Evolutionary conservation across 495 filamentous ascomycete genomes (phyloP).

Genomic region (Trichoderma orchidacearum): DNA sequence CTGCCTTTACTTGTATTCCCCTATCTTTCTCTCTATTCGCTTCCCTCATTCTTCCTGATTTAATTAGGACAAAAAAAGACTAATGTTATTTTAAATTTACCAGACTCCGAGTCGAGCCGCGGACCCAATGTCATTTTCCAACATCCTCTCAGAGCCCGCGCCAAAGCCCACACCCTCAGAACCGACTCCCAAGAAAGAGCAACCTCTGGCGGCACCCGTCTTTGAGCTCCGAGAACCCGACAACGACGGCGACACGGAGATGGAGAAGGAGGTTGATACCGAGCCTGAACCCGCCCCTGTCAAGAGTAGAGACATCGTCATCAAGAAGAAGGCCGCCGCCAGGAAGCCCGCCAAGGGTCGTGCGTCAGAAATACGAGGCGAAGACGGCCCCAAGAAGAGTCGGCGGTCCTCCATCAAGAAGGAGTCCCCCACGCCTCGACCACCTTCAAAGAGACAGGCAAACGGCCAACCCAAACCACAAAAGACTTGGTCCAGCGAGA

Average conservation of each 20-base stretch:
- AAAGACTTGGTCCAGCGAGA: slow-evolving; percentile 43
- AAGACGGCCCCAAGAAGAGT: slow-evolving; percentile 23
- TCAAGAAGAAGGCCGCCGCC: slow-evolving; percentile 14
- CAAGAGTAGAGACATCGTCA: slow-evolving; percentile 8
- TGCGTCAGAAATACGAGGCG: slow-evolving; percentile 22
- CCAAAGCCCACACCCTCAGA: slow-evolving; percentile 31
- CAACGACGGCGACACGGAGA: slow-evolving; percentile 9
- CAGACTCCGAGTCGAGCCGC: slow-evolving; percentile 53
- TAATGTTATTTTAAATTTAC: slow-evolving; percentile 6
- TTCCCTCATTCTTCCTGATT: neutral
- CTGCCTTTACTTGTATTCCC: neutral
- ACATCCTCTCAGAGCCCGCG: slow-evolving; percentile 61
- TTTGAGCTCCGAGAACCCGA: slow-evolving; percentile 8
- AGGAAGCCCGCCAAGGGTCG: slow-evolving; percentile 22
- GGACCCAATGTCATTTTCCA: slow-evolving; percentile 85
- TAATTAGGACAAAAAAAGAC: slow-evolving; percentile 3
- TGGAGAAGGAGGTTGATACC: neutral
- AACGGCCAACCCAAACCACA: slow-evolving; percentile 35
- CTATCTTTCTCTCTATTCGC: neutral
- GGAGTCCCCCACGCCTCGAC: slow-evolving; percentile 29
- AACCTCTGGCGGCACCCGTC: slow-evolving; percentile 8
- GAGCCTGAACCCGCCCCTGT: slow-evolving; percentile 2
- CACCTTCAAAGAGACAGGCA: slow-evolving; percentile 33
- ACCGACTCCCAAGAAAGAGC: slow-evolving; percentile 6
- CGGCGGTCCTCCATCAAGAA: slow-evolving; percentile 26